Base-by-base conservation (phyloP, 164 flowering plant species). In the Malania oleifera region DNA sequence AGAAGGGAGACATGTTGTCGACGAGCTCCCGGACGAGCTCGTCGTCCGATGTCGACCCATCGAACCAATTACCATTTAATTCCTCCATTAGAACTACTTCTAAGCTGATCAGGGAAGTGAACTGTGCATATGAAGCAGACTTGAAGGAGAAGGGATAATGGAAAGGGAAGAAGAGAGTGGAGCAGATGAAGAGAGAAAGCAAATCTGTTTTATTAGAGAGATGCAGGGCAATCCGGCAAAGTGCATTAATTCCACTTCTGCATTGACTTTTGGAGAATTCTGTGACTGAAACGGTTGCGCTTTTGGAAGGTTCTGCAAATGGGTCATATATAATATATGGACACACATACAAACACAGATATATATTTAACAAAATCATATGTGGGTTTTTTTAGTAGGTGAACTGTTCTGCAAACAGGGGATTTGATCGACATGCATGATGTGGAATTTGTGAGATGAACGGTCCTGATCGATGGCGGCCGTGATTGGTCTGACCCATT, bases 11-110 rank as follows among this genome's bases (percentile, higher is more conserved):
- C 1, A 67, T 79, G 49, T 81, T 68, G 44, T 77, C 82, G 5
- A 85, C 79, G 70, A 88, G 85, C 70, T 79, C 90, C 56, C 70
- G 73, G 7, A 80, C 64, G 1, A 82, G 72, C 57, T 83, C 81
- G 10, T 78, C 55, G 0, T 62, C 81, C 38, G 10, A 0, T 18
- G 67, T 76, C 0, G 28, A 56, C 43, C 68, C 77, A 13, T 65
- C 61, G n/a, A 59, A 54, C 72, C 74, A 73, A 57, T 19, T 53
- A 45, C 56, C 65, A 19, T 22, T 67, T 1, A 56, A 26, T 43
- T 70, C 73, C 41, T 81, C 83, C 71, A 60, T 72, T 27, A 26
- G 34, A 15, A 13, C 1, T 38, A 11, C 2, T 41, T 17, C 13
- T 19, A n/a, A 29, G 20, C 49, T 18, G 5, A 41, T 9, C 57